phyloP scores from a whole-genome alignment of 495 filamentous ascomycete species.

The Cetradonia linearis region DNA sequence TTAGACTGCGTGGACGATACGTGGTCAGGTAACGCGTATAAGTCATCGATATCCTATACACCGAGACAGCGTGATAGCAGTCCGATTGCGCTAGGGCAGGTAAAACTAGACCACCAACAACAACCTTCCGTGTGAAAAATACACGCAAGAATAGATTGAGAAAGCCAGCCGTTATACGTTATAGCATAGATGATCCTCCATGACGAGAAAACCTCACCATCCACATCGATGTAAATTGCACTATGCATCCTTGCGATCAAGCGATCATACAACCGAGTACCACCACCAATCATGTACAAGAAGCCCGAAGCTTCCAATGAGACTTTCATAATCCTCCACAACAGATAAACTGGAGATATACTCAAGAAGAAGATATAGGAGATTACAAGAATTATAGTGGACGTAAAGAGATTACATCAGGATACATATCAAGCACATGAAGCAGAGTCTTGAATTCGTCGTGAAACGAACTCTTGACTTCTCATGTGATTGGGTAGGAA shows the following conservation, averaged over 20 bases:
- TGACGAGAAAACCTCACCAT: neutral
- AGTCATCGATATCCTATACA: constrained; percentile 13
- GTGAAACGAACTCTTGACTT: neutral
- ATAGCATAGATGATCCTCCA: neutral
- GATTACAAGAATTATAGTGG: neutral
- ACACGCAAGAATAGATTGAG: constrained; percentile 1
- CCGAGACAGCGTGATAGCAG: neutral
- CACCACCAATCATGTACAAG: neutral
- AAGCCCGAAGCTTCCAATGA: neutral
- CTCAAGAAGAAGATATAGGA: neutral
- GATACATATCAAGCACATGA: neutral
- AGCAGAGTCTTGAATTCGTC: neutral
- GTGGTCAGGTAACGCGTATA: neutral
- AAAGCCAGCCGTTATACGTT: constrained; percentile 5
- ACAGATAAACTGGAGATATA: neutral
- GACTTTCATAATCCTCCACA: neutral
- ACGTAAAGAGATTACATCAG: neutral
- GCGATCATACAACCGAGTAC: neutral
- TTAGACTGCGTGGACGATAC: neutral
- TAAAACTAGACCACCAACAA: constrained; percentile 1
- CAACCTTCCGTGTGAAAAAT: neutral
- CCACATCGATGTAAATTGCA: neutral
- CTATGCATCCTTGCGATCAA: neutral
- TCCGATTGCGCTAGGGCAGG: neutral
- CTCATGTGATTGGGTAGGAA: neutral